These are phyloP conservation scores for Acer yangbiense DNA, from an alignment of 345 rosid species.

Conservation along the genomic window DNA sequence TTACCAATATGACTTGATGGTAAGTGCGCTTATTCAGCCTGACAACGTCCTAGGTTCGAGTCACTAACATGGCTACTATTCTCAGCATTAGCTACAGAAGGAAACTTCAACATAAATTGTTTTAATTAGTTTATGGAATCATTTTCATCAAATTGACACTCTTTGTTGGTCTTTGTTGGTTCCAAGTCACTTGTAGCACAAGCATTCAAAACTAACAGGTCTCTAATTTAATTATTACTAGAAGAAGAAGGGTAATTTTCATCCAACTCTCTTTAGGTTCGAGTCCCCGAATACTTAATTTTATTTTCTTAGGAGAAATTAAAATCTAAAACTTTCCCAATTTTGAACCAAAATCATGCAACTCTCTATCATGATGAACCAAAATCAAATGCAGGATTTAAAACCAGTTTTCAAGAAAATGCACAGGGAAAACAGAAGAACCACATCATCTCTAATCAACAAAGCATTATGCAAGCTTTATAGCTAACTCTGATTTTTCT, in stretches of 20 bases:
- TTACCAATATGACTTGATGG: too few species aligned
- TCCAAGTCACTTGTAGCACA: constrained; percentile 3
- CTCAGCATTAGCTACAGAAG: background rate
- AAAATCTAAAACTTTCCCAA: background rate
- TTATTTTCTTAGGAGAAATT: background rate
- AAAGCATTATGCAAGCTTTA: background rate
- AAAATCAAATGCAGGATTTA: background rate
- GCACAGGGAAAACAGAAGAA: too few species aligned
- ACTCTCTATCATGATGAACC: background rate
- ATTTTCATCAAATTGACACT: background rate
- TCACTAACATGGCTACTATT: background rate
- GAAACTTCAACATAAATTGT: background rate
- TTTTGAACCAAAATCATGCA: constrained; percentile 1
- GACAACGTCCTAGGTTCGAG: too few species aligned
- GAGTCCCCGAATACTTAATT: too few species aligned
- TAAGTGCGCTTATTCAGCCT: too few species aligned
- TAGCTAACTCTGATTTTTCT: background rate
- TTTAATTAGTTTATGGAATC: background rate
- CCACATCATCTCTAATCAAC: background rate
- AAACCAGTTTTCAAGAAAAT: too few species aligned
- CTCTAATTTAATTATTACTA: background rate
- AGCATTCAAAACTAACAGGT: background rate
- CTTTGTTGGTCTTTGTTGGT: background rate
- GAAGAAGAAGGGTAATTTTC: too few species aligned
- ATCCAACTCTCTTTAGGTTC: too few species aligned